A percentile compares a stretch with the other conserved stretches of the same genome.
These are phyloP conservation scores for Gigaspora rosea DNA, from an alignment of 192 early-diverging fungal genomes.

Conservation along the genomic window DNA sequence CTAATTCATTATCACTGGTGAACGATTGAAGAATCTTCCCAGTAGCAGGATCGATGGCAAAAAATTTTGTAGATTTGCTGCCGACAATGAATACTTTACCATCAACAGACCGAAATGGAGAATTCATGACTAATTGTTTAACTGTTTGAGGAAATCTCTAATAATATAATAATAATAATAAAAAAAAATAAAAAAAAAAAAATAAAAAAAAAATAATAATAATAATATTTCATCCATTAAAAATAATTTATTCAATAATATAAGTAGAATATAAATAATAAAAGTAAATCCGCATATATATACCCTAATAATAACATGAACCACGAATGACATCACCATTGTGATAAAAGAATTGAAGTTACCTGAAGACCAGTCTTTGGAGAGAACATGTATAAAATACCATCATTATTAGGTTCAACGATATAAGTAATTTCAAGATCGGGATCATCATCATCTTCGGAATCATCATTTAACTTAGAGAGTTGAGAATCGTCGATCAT, in stretches of 20 bases:
- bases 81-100: slow-evolving; percentile 65
- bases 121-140: slow-evolving; percentile 66
- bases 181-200: background rate
- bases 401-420: slow-evolving; percentile 72
- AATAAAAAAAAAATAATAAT: background rate
- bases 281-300: no score
- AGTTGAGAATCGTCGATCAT: slow-evolving; percentile 1
- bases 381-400: slow-evolving; percentile 63
- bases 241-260: background rate
- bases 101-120: slow-evolving; percentile 54
- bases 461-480: slow-evolving; percentile 18
- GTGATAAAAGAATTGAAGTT: slow-evolving; percentile 21
- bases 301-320: no score
- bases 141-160: slow-evolving; percentile 70
- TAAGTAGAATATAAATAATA: background rate
- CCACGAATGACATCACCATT: no score
- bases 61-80: slow-evolving; percentile 63
- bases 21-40: slow-evolving; percentile 63
- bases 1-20: slow-evolving; percentile 47
- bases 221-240: no score
- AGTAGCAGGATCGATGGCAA: slow-evolving; percentile 68
- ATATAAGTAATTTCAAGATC: slow-evolving; percentile 63
- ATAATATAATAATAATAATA: background rate
- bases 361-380: slow-evolving; percentile 60
- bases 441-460: slow-evolving; percentile 14